A percentile compares a stretch with the other conserved stretches of the same genome.
Conservation (phyloP, 2,329 filamentous ascomycete genomes). For the Pestalotiopsis sp. region DNA sequence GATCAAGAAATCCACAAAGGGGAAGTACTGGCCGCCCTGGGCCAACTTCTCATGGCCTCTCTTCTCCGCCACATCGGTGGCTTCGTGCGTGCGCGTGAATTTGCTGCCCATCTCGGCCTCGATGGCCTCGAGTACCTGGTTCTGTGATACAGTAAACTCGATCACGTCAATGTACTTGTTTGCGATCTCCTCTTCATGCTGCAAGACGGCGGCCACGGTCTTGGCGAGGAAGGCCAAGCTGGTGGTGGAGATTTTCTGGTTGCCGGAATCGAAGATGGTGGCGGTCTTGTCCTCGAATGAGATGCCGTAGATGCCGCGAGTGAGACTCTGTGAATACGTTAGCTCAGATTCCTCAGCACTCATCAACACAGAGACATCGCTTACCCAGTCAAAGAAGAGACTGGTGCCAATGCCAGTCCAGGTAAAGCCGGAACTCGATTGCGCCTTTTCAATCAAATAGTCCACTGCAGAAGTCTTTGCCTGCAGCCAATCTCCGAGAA, state of each 20-base stretch:
- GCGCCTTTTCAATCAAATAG: constrained; percentile 45
- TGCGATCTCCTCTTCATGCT: constrained; percentile 39
- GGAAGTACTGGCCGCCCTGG: background rate
- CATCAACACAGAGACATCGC: constrained; percentile 8
- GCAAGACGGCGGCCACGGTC: constrained; percentile 44
- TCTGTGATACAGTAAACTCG: constrained; percentile 50
- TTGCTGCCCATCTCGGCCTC: constrained; percentile 42
- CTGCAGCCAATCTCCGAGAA: background rate
- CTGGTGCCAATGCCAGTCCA: constrained; percentile 54
- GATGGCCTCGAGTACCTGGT: constrained; percentile 44
- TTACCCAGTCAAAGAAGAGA: constrained; percentile 53
- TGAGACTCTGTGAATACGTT: background rate
- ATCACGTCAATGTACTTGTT: constrained; percentile 53
- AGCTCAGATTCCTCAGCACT: background rate
- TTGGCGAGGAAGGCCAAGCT: constrained; percentile 44
- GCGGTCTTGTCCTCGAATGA: constrained; percentile 41
- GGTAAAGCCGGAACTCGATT: constrained; percentile 40
- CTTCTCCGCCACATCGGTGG: background rate
- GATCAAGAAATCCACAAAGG: constrained; percentile 16
- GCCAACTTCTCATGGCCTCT: background rate
- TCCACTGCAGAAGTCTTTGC: constrained; percentile 28
- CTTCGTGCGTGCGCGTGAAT: constrained; percentile 38
- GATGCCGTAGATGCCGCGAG: constrained; percentile 32
- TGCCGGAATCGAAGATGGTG: constrained; percentile 49
- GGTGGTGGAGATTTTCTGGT: constrained; percentile 41